Base-by-base conservation (phyloP, 805 yeast species). In the Grigorovia transvaalensis region DNA sequence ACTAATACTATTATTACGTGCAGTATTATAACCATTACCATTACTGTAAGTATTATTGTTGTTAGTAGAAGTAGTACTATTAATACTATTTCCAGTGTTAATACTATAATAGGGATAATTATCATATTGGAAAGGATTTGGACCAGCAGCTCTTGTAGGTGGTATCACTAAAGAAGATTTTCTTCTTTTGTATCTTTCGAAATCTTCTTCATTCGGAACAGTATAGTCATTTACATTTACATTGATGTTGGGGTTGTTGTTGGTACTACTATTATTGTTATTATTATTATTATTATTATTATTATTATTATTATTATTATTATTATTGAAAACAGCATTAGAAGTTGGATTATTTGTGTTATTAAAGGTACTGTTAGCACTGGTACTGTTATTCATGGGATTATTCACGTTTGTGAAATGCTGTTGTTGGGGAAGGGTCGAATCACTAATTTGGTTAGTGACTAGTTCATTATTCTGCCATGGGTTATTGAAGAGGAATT, bases 101-200 rank as follows among this genome's bases (percentile, higher is more conserved):
- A 35, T 38, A 15, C 17, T 15, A 38, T 38, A 23, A 19, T 20
- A 43, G 29, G 41, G 33, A 46, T 51, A 51, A 19, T 54, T 68
- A n/a, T 68, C 59, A 52, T 64, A 71, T 50, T 68, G 66, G 41
- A 59, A 65, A 9, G 71, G 69, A 23, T 65, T 66, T 5, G 77
- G 76, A 13, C 71, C 76, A 2, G 74, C 74, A 0, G 74, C 75
- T 56, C 78, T 64, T 2, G 73, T 60, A 15, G 78, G 78, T 2
- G 77, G 77, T 17, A 68, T 56, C 9, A 74, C 59, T 44, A 70
- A 47, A 40, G 68, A 63, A 12, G 71, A 67, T 54, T 65, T 67
- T 48, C 71, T 55, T 53, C 70, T 61, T 41, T 63, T 59, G 46
- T 48, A 51, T 12, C 29, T 35, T 42, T 56, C 56, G 13, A 51